phyloP scores from a whole-genome alignment of 164 flowering plant genomes.

The Piper longum region DNA sequence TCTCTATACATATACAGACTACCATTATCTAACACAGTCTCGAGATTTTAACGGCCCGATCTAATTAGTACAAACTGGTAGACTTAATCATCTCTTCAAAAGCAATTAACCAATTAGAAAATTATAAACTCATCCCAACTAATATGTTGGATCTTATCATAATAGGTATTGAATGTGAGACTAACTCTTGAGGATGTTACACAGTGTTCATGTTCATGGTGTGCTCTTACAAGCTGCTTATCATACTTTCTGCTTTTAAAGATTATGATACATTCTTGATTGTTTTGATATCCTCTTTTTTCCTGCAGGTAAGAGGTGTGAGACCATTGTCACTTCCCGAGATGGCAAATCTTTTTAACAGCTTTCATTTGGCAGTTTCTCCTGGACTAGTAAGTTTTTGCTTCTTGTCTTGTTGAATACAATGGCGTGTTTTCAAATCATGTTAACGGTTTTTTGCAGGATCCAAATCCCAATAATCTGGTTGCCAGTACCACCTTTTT shows the following conservation, averaged over 20 bases:
- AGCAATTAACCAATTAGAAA: too few species aligned
- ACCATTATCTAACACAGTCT: too few species aligned
- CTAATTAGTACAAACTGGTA: too few species aligned
- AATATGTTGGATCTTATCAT: too few species aligned
- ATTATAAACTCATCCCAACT: too few species aligned
- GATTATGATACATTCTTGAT: neutral
- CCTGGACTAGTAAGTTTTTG: constrained; percentile 74
- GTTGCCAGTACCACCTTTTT: constrained; percentile 88
- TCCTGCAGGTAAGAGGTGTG: constrained; percentile 80
- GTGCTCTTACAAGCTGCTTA: neutral
- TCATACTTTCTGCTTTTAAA: neutral
- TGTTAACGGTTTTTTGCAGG: constrained; percentile 33
- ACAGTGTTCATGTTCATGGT: neutral
- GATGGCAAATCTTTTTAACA: constrained; percentile 72
- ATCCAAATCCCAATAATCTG: constrained; percentile 93
- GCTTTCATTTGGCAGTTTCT: constrained; percentile 50
- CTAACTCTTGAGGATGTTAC: too few species aligned
- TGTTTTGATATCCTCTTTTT: neutral
- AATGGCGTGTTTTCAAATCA: neutral
- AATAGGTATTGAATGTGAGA: too few species aligned
- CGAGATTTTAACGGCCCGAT: too few species aligned
- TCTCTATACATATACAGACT: too few species aligned
- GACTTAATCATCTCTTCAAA: too few species aligned
- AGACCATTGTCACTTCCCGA: constrained; percentile 64
- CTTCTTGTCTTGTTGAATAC: neutral